Evolutionary conservation across 768 basidiomycete genomes (phyloP).

Genomic region (Leucocoprinus birnbaumii): DNA sequence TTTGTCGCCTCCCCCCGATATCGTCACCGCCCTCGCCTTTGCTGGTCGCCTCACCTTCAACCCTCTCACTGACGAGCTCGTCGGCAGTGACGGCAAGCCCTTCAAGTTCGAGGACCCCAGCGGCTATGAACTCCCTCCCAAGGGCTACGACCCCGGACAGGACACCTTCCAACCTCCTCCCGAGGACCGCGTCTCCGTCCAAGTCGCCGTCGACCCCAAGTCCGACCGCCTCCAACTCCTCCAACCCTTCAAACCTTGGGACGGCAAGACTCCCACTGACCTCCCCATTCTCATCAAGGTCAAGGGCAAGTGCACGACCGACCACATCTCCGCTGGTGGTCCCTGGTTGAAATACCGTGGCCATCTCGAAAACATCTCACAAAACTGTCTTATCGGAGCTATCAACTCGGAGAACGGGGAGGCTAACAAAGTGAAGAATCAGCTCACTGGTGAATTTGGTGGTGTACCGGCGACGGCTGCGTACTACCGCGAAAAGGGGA

Average conservation of each 20-base stretch:
- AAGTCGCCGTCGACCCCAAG: slow-evolving; percentile 81
- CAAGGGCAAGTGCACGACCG: slow-evolving; percentile 98
- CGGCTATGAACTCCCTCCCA: slow-evolving; percentile 91
- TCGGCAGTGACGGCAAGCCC: slow-evolving; percentile 87
- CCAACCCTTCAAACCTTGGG: slow-evolving; percentile 87
- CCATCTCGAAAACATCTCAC: slow-evolving; percentile 97
- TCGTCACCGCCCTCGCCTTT: slow-evolving; percentile 97
- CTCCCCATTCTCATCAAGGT: slow-evolving; percentile 98
- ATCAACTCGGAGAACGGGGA: slow-evolving; percentile 95
- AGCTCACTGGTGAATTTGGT: slow-evolving; percentile 81
- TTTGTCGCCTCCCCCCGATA: slow-evolving; percentile 91
- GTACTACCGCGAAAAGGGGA: slow-evolving; percentile 83
- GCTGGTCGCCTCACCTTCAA: slow-evolving; percentile 95
- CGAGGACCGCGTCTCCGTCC: slow-evolving; percentile 73
- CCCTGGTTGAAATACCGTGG: slow-evolving; percentile 99
- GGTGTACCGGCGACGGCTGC: slow-evolving; percentile 85
- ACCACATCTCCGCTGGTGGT: slow-evolving; percentile 96
- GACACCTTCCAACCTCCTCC: slow-evolving; percentile 98
- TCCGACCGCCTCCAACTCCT: slow-evolving; percentile 91
- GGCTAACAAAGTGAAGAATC: slow-evolving; percentile 95
- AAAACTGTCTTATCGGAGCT: slow-evolving; percentile 97
- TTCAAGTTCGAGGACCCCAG: slow-evolving; percentile 96
- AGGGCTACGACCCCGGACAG: slow-evolving; percentile 95
- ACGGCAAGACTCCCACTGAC: slow-evolving; percentile 87
- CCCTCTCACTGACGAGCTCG: slow-evolving; percentile 88